Evolutionary conservation across 2,329 filamentous ascomycete genomes (phyloP), one percentile per base, ranked within the genome.

Genomic region (Colletotrichum horii): DNA sequence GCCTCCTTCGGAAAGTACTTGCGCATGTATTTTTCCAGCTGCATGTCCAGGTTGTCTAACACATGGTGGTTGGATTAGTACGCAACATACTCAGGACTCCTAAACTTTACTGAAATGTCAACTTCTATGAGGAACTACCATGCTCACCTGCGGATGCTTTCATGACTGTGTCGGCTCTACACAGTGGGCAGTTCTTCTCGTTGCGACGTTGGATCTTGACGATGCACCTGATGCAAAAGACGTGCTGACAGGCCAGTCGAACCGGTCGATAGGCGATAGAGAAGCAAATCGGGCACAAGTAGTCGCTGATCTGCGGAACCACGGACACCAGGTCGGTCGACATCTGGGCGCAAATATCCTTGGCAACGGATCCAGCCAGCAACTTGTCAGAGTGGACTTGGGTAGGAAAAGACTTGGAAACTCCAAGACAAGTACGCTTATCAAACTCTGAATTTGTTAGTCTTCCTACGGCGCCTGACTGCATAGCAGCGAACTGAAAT

Each of bases 211-310:
- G 95, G 85, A 98, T 91, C 79, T 94, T 92, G 77, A 97, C 92
- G 65, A 96, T 89, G 81, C 95, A 98, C 4, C 94, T 89, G 72
- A 97, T 96, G 85, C 95, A 98, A 81, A 96, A 96, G 16, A 96
- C 86, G 78, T 97, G 95, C 32, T 89, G 86, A 83, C 95, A 98
- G 16, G 90, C 89, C 38, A 97, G 87, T 28, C 93, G 91, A n/a
- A 98, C 91, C 0, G 95, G 95, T 79, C 94, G 91, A 88, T 94
- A 97, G n/a, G 93, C 92, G 74, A 98, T 91, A 58, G 90, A 91
- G 79, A 93, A 93, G 84, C 95, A 97, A 75, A 97, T 92, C 2
- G 95, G 95, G 79, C 95, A 97, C 11, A 93, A 88, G 84, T 96
- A 96, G 84, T 97, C 95, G 80, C 95, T 93, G n/a, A 97, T 84